Base-by-base conservation (phyloP, 1,139 yeast genomes). In the Maudiozyma humilis region DNA sequence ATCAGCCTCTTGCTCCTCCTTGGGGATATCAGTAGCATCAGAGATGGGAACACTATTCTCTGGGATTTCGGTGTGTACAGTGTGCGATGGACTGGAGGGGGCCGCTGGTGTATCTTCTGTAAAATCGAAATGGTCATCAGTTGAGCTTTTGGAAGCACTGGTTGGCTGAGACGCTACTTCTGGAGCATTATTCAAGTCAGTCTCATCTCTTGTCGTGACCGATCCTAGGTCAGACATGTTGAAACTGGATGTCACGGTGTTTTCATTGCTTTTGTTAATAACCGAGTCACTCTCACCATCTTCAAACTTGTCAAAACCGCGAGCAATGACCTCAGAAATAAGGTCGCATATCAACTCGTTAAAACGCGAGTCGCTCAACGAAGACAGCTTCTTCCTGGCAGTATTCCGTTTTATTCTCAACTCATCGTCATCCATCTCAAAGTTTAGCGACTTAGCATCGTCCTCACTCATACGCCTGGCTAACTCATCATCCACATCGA, bases 351-450 rank as follows among this genome's bases (percentile, higher is more conserved):
- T 95, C 59, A 93, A 75, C 61, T 91, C 98, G 56, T 82, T 80
- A 65, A 91, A 91, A 48, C 97, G 68, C 12, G 80, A 66, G 44
- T 81, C 79, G 1, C 95, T 91, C 49, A 93, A 73, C 31, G 86
- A 77, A 2, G 96, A 83, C 52, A 93, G 73, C 64, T 89, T 91
- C 60, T 85, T 87, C 54, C 98, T 76, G 2, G 98, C 98, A 63
- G 88, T 94, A 63, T 91, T 91, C 58, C 98, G 75, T 62, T 88
- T 89, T 27, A 94, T 94, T 61, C 89, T 97, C 66, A 86, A 85
- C 10, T 33, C 40, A 13, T 36, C 29, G 14, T 27, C 29, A 6
- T 23, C 19, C n/a, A 16, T 23, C 6, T 30, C 31, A 3, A 40
- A 40, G 5, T 14, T 37, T 19, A 23, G 34, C 2, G 32, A 32